phyloP scores from a whole-genome alignment of 345 rosid genomes.

The Eutrema yunnanense region DNA sequence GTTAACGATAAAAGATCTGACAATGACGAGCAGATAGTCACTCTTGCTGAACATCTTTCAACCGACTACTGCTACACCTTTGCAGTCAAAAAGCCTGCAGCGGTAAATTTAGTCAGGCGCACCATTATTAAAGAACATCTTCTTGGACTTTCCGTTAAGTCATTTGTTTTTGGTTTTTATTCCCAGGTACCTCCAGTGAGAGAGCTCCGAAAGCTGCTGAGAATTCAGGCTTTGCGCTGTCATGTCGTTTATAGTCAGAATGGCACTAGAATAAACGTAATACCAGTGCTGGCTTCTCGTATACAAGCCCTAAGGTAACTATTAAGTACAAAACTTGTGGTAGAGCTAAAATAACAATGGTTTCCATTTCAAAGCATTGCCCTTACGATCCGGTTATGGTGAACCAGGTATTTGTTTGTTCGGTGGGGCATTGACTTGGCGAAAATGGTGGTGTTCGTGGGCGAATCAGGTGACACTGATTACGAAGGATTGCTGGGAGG shows the following conservation, averaged over 20 bases:
- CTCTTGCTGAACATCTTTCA: constrained; percentile 77
- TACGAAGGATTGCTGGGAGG: constrained; percentile 94
- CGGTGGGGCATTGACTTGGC: constrained; percentile 91
- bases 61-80: constrained; percentile 86
- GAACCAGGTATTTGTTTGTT: constrained; percentile 70
- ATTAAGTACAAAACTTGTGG: neutral
- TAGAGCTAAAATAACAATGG: neutral
- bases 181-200: constrained; percentile 71
- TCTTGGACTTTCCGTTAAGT: neutral
- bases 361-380: neutral
- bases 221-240: constrained; percentile 89
- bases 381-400: neutral
- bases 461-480: constrained; percentile 92
- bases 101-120: constrained; percentile 33
- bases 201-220: constrained; percentile 75
- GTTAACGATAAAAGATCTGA: constrained; percentile 48
- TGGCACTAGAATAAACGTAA: constrained; percentile 69
- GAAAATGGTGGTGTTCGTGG: constrained; percentile 80
- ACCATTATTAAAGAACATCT: neutral
- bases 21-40: constrained; percentile 48
- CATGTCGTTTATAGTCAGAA: constrained; percentile 80
- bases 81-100: constrained; percentile 49
- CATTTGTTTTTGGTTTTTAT: neutral
- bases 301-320: constrained; percentile 83
- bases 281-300: constrained; percentile 85